Percentiles rank a stretch among this genome's conserved stretches.
Conservation (phyloP, 1,139 yeast species). For the Saccharomyces hybrid region DNA sequence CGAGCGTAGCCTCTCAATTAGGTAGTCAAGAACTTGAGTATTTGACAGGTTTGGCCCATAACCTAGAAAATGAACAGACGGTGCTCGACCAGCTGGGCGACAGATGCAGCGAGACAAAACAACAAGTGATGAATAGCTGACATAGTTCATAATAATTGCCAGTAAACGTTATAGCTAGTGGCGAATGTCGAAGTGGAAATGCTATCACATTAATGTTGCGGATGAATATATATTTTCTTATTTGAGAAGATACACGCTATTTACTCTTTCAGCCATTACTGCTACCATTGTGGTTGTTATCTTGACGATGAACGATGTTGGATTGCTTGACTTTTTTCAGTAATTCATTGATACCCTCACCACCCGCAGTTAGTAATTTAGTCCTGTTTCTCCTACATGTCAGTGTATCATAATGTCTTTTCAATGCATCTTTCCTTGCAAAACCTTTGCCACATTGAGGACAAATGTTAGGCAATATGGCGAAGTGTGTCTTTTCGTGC, state of each 20-base stretch:
- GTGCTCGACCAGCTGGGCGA: constrained; percentile 29
- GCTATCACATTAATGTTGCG: constrained; percentile 44
- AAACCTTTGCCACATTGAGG: constrained; percentile 71
- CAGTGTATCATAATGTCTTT: constrained; percentile 62
- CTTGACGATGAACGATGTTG: neutral
- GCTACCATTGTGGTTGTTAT: neutral
- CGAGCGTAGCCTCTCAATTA: constrained; percentile 92
- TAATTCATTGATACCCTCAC: constrained; percentile 20
- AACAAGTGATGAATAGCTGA: constrained; percentile 90
- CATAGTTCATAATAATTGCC: constrained; percentile 32
- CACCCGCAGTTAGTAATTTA: constrained; percentile 30
- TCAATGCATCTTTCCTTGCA: constrained; percentile 74
- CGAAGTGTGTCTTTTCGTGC: constrained; percentile 29
- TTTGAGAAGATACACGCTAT: neutral
- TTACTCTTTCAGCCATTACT: neutral
- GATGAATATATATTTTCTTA: constrained; percentile 47
- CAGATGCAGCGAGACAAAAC: constrained; percentile 65
- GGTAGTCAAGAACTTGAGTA: constrained; percentile 94
- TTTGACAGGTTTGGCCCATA: constrained; percentile 86
- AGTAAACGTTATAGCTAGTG: neutral
- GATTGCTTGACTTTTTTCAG: constrained; percentile 18
- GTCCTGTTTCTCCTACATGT: constrained; percentile 66
- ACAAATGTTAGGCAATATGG: constrained; percentile 44
- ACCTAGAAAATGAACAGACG: constrained; percentile 53
- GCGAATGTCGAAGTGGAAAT: neutral